phyloP scores from a whole-genome alignment of 2,329 filamentous ascomycete species.

The Zymoseptoria pseudotritici region DNA sequence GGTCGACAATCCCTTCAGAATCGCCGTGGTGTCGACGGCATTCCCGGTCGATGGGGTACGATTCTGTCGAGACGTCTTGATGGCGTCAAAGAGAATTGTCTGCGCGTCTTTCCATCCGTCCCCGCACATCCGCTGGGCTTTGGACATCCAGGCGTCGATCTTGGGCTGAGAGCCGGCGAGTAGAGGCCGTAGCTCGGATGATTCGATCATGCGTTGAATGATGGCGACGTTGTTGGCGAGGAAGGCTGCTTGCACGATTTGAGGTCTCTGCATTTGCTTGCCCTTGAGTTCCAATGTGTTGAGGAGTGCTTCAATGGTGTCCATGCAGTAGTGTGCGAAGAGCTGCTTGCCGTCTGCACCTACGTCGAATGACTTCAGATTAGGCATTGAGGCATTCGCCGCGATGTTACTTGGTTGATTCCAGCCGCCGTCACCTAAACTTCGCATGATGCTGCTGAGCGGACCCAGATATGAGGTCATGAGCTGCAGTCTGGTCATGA shows the following conservation, averaged over 20 bases:
- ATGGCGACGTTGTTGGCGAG: conserved; percentile 80
- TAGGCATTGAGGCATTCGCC: conserved; percentile 58
- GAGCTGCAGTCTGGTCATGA: conserved; percentile 76
- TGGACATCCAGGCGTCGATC: conserved; percentile 75
- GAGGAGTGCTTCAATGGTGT: conserved; percentile 79
- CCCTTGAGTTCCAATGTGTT: conserved; percentile 67
- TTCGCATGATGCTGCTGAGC: conserved; percentile 82
- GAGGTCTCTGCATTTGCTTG: conserved; percentile 64
- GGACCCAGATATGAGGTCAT: conserved; percentile 83
- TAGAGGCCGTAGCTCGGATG: conserved; percentile 68
- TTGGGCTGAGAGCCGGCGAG: conserved; percentile 51
- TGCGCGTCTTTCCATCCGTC: conserved; percentile 84
- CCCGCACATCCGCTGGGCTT: conserved; percentile 65
- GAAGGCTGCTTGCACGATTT: conserved; percentile 77
- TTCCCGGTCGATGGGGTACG: conserved; percentile 65
- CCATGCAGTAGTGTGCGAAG: conserved; percentile 80
- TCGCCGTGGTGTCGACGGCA: conserved; percentile 65
- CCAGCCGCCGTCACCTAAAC: conserved; percentile 90
- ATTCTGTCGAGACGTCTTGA: conserved; percentile 71
- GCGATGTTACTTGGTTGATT: conserved; percentile 47
- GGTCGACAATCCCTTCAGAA: conserved; percentile 73
- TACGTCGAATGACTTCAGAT: conserved; percentile 74
- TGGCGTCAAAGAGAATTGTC: conserved; percentile 77
- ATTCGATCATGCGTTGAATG: conserved; percentile 74
- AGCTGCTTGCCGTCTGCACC: conserved; percentile 81